phyloP scores from a whole-genome alignment of 306 rosid species.

The Gastrolobium villosum region DNA sequence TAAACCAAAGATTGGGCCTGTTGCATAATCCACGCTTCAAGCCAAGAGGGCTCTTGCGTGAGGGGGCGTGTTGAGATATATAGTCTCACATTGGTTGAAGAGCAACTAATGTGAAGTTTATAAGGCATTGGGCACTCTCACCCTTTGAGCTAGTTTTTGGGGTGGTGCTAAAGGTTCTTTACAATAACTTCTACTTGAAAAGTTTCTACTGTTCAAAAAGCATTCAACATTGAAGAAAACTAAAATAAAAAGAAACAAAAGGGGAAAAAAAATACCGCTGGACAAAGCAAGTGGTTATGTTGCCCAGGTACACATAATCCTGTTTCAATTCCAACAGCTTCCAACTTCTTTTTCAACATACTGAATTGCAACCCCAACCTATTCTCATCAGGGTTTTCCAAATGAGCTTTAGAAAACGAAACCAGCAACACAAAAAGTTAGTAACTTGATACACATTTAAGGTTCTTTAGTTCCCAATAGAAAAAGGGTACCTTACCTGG shows the following conservation, averaged over 20 bases:
- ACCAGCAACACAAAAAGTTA: slow-evolving; percentile 22
- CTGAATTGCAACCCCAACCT: slow-evolving; percentile 22
- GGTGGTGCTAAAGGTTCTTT: too few relatives aligned
- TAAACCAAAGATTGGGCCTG: too few relatives aligned
- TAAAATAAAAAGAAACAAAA: neutral
- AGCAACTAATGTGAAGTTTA: too few relatives aligned
- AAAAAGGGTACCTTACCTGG: slow-evolving; percentile 52
- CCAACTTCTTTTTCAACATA: slow-evolving; percentile 60
- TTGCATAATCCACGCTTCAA: too few relatives aligned
- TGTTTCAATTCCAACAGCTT: slow-evolving; percentile 65
- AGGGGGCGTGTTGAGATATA: too few relatives aligned
- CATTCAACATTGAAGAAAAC: slow-evolving; percentile 25
- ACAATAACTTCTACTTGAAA: slow-evolving; percentile 9
- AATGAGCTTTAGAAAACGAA: slow-evolving; percentile 46
- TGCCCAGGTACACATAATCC: slow-evolving; percentile 67
- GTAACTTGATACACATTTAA: neutral
- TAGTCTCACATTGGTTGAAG: too few relatives aligned
- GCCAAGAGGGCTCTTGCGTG: too few relatives aligned
- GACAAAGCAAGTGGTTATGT: slow-evolving; percentile 69
- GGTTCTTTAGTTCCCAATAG: neutral
- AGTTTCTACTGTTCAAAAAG: slow-evolving; percentile 11
- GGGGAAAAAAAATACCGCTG: slow-evolving; percentile 56
- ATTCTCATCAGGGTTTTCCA: slow-evolving; percentile 54
- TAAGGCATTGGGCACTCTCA: too few relatives aligned
- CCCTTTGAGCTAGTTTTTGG: too few relatives aligned